phyloP scores from a whole-genome alignment of 352 stramenopile genomes.

The Phytophthora niederhauseri region DNA sequence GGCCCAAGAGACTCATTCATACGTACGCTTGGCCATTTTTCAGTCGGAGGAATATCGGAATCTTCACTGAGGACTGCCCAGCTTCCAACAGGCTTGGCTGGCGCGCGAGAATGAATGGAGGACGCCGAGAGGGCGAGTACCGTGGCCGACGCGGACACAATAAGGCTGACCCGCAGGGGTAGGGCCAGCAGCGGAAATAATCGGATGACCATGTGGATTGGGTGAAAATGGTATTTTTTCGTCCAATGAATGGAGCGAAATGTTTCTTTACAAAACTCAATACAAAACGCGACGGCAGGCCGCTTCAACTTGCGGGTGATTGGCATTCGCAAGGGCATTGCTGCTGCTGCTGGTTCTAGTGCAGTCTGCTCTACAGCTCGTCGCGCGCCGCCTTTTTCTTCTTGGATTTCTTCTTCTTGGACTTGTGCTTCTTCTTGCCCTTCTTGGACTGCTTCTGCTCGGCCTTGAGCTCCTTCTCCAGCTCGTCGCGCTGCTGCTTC shows the following conservation, averaged over 20 bases:
- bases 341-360: constrained; percentile 7
- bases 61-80: constrained; percentile 42
- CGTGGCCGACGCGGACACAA: constrained; percentile 39
- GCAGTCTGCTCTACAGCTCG: constrained; percentile 45
- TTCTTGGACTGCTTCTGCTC: constrained; percentile 47
- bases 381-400: constrained; percentile 59
- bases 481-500: constrained; percentile 54
- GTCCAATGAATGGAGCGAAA: not conserved
- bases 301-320: constrained; percentile 6
- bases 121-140: constrained; percentile 31
- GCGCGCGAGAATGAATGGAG: constrained; percentile 49
- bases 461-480: constrained; percentile 55
- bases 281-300: not conserved
- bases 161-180: constrained; percentile 10
- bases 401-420: constrained; percentile 67
- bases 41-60: constrained; percentile 80
- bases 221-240: constrained; percentile 3
- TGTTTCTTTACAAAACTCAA: not conserved
- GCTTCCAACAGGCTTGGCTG: constrained; percentile 21
- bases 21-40: constrained; percentile 90
- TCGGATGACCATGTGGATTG: constrained; percentile 5
- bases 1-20: constrained; percentile 6
- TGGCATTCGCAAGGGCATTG: not conserved
- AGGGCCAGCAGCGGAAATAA: constrained; percentile 6
- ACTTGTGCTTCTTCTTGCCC: constrained; percentile 51